These are phyloP conservation scores for Dictyostelium purpureum DNA, from an alignment of 78 protist genomes.

Conservation along the genomic window DNA sequence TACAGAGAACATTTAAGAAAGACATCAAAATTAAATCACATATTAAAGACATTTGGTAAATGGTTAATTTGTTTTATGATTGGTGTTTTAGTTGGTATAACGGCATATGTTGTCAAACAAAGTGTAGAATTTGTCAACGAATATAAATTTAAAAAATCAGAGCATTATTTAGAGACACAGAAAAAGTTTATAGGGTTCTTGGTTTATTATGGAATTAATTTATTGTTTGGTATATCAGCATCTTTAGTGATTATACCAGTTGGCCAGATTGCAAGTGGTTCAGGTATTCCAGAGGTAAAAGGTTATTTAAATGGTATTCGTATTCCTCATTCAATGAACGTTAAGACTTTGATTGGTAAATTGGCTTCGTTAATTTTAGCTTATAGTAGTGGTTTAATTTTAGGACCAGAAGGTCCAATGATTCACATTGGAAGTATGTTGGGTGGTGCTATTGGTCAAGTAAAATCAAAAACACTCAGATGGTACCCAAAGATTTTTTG, in stretches of 20 bases:
- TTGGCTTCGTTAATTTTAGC: conserved; percentile 64
- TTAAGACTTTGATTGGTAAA: conserved; percentile 88
- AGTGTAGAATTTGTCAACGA: conserved; percentile 36
- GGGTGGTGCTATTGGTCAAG: conserved; percentile 90
- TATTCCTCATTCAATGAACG: conserved; percentile 86
- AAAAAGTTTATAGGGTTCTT: conserved; percentile 52
- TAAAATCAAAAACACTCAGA: conserved; percentile 77
- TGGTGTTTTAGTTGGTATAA: conserved; percentile 72
- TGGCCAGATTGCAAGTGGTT: conserved; percentile 87
- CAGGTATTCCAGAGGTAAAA: conserved; percentile 95
- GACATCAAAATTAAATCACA: conserved; percentile 27
- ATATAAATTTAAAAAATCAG: conserved; percentile 27
- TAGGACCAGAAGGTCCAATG: conserved; percentile 95
- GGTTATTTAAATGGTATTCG: conserved; percentile 93
- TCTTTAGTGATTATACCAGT: conserved; percentile 49
- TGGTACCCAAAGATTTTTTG: conserved; percentile 72
- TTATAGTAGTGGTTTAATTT: conserved; percentile 81
- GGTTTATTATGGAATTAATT: conserved; percentile 62
- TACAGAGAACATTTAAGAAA: conserved; percentile 54
- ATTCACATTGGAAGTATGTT: conserved; percentile 92
- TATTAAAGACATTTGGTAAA: conserved; percentile 67
- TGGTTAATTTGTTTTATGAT: conserved; percentile 71
- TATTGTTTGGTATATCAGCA: conserved; percentile 69
- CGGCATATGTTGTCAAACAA: conserved; percentile 63
- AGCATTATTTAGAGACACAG: conserved; percentile 2